phyloP scores from a whole-genome alignment of 345 rosid species.

The Adansonia digitata region DNA sequence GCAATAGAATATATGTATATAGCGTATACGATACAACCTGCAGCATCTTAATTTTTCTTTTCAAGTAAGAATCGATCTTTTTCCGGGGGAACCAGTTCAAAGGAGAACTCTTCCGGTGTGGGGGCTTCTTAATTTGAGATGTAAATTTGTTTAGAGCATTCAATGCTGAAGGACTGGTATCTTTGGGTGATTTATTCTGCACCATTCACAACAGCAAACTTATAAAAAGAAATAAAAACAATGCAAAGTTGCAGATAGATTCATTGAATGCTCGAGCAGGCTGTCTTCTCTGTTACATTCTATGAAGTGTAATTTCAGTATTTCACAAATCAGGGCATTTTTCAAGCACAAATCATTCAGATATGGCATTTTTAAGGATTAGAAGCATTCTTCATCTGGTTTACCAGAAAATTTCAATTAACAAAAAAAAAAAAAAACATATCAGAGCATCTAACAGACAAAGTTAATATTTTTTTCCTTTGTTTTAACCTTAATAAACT shows the following conservation, averaged over 20 bases:
- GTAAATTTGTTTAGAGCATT: slow-evolving; percentile 53
- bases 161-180: slow-evolving; percentile 37
- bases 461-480: neutral
- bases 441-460: neutral
- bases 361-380: neutral
- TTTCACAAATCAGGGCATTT: neutral
- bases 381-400: neutral
- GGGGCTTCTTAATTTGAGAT: slow-evolving; percentile 72
- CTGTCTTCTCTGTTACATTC: neutral
- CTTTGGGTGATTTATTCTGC: slow-evolving; percentile 63
- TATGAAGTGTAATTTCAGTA: neutral
- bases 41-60: slow-evolving; percentile 80
- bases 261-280: neutral
- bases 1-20: neutral
- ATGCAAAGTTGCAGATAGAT: neutral
- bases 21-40: slow-evolving; percentile 47
- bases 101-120: slow-evolving; percentile 75
- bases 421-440: neutral
- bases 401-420: neutral
- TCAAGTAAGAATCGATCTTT: slow-evolving; percentile 73
- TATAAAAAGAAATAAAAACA: neutral
- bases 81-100: slow-evolving; percentile 81
- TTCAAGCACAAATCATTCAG: neutral
- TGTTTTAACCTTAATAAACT: neutral
- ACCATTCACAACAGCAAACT: slow-evolving; percentile 12